These are phyloP conservation scores for Dentipellis sp. DNA, from an alignment of 768 basidiomycete genomes.

Conservation along the genomic window DNA sequence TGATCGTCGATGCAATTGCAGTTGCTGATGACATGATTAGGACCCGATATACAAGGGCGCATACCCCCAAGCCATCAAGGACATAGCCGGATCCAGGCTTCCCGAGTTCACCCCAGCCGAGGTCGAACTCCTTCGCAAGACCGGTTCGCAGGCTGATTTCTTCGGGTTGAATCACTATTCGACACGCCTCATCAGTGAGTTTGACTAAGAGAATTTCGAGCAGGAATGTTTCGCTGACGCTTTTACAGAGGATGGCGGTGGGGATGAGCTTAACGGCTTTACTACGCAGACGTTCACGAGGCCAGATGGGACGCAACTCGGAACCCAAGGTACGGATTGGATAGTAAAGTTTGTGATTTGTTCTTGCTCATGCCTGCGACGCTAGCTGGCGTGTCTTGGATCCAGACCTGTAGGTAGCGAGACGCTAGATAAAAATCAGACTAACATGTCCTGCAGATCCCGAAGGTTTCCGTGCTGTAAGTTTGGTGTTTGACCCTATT, in stretches of 20 bases:
- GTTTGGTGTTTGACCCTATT: conserved; percentile 2
- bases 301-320: conserved; percentile 55
- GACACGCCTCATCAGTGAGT: conserved; percentile 50
- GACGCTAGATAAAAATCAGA: not conserved
- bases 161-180: conserved; percentile 71
- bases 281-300: conserved; percentile 54
- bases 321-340: conserved; percentile 40
- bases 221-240: not conserved
- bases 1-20: no score
- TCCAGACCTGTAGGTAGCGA: conserved; percentile 24
- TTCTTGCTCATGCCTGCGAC: not conserved
- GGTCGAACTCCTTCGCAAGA: conserved; percentile 39
- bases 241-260: conserved; percentile 42
- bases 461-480: conserved; percentile 27
- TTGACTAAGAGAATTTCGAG: not conserved
- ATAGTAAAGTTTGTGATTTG: not conserved
- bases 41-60: conserved; percentile 66
- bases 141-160: conserved; percentile 51
- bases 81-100: conserved; percentile 48
- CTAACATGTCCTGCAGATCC: conserved; percentile 17
- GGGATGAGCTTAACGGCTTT: conserved; percentile 54
- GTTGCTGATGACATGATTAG: conserved; percentile 17
- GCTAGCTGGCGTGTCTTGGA: conserved; percentile 27
- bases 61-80: conserved; percentile 52
- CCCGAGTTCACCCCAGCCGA: conserved; percentile 51